phyloP scores from a whole-genome alignment of 2,329 filamentous ascomycete species.

The Colletotrichum euphorbiae region DNA sequence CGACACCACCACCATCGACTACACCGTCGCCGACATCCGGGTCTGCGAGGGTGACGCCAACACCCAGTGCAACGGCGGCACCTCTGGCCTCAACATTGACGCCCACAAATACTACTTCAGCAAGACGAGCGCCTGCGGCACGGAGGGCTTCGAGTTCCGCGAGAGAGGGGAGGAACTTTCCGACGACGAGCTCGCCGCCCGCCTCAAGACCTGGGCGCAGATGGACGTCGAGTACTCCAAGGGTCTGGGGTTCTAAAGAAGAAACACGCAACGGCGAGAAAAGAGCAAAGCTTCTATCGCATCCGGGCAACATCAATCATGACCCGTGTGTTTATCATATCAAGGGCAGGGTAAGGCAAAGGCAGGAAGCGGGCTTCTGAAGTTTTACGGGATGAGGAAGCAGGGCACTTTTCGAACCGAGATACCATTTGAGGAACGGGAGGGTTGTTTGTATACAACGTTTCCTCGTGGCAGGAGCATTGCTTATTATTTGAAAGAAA shows the following conservation, averaged over 20 bases:
- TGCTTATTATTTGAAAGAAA: background rate
- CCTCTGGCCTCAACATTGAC: slow-evolving; percentile 55
- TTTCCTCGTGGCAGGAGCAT: background rate
- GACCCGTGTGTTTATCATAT: slow-evolving; percentile 13
- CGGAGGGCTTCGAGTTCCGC: slow-evolving; percentile 40
- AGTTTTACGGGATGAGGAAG: slow-evolving; percentile 16
- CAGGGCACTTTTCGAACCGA: background rate
- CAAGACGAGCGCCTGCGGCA: slow-evolving; percentile 54
- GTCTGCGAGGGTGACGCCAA: slow-evolving; percentile 63
- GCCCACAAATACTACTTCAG: slow-evolving; percentile 64
- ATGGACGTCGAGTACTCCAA: slow-evolving; percentile 48
- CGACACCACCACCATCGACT: slow-evolving; percentile 48
- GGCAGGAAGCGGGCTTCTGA: slow-evolving; percentile 29
- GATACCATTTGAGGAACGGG: slow-evolving; percentile 11
- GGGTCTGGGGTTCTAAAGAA: background rate
- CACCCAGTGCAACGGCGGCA: slow-evolving; percentile 63
- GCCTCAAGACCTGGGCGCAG: slow-evolving; percentile 51
- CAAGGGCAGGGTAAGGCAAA: slow-evolving; percentile 3
- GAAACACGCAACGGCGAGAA: background rate
- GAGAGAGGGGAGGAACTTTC: slow-evolving; percentile 40
- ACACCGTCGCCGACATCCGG: slow-evolving; percentile 54
- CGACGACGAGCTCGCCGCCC: slow-evolving; percentile 53
- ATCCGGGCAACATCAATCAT: slow-evolving; percentile 18
- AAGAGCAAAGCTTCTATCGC: background rate
- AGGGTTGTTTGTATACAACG: background rate